Base-by-base conservation (phyloP, 441 rosid genomes). In the Cnidoscolus chayamansa region DNA sequence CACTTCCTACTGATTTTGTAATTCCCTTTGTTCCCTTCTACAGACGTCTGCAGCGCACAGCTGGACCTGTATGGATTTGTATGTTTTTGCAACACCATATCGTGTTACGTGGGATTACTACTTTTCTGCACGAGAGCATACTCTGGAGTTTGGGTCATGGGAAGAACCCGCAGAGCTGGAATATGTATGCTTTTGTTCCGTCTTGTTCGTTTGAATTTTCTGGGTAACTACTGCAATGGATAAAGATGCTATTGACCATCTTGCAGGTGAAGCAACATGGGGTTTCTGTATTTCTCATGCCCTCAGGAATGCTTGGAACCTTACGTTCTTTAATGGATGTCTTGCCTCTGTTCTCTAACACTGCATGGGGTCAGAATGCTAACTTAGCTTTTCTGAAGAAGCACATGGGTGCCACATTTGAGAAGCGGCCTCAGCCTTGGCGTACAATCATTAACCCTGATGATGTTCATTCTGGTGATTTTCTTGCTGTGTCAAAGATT, bases 51-150 rank as follows among this genome's bases (percentile, higher is more conserved):
- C 81, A 19, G 93, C 99, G 0, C 96, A 89, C 75, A 94, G 97
- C 76, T 92, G 96, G 92, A 88, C 98, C 6, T 92, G 99, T 77
- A 90, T 92, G 96, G 99, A 94, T 80, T 77, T 94, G 47, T 94
- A 94, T 79, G 99, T 94, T 25, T 94, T 94, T 73, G 99, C 97
- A 73, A 94, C 99, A 19, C 99, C 99, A 13, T 94, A 90, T 76
- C 84, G 97, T 83, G 74, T 92, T 68, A 92, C 96, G 0, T 94
- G 98, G 98, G 97, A 90, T 80, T 94, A 92, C 78, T 94, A 94
- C 81, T 94, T 92, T 76, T 79, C 90, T 70, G 89, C 94, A 0
- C 66, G 90, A 67, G 89, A 90, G 57, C 99, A 92, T 75, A 84
- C 92, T 13, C 74, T 94, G 86, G 85, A 83, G 75, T 88, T 94